Evolutionary conservation across 2,329 filamentous ascomycete genomes (phyloP).

Genomic region (Alternaria arbusti): DNA sequence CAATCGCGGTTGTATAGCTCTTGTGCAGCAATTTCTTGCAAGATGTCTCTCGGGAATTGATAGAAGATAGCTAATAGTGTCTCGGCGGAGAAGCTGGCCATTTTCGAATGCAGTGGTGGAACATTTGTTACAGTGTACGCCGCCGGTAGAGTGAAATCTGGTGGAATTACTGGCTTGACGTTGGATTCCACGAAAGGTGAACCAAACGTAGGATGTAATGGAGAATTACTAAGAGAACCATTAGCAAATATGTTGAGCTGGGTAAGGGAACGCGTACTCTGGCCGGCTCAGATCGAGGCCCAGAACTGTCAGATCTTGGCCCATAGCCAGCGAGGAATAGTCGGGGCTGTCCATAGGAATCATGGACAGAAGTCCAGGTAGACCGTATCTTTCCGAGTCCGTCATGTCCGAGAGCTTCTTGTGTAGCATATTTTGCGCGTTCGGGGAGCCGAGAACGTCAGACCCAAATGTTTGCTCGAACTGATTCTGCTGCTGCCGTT

Average conservation of each 20-base stretch:
- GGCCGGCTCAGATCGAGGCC: constrained; percentile 69
- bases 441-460: constrained; percentile 38
- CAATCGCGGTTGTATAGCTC: constrained; percentile 64
- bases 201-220: constrained; percentile 68
- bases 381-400: constrained; percentile 65
- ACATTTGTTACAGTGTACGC: constrained; percentile 73
- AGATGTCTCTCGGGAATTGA: constrained; percentile 68
- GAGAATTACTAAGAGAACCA: constrained; percentile 50
- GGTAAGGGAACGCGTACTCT: constrained; percentile 55
- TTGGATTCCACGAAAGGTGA: constrained; percentile 67
- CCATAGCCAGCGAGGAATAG: constrained; percentile 60
- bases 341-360: constrained; percentile 62
- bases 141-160: constrained; percentile 67
- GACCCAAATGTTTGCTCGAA: constrained; percentile 43
- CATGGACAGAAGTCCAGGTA: constrained; percentile 65
- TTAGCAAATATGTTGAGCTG: constrained; percentile 21
- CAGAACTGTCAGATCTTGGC: constrained; percentile 68
- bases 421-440: constrained; percentile 44
- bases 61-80: constrained; percentile 75
- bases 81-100: constrained; percentile 66
- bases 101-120: constrained; percentile 64
- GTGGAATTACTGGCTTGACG: constrained; percentile 63
- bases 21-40: constrained; percentile 69
- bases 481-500: constrained; percentile 38
- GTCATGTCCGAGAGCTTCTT: constrained; percentile 64